Evolutionary conservation across 176 grass and related monocot species (phyloP), one percentile per base, ranked within the genome.

Genomic region (Musa troglodytarum): DNA sequence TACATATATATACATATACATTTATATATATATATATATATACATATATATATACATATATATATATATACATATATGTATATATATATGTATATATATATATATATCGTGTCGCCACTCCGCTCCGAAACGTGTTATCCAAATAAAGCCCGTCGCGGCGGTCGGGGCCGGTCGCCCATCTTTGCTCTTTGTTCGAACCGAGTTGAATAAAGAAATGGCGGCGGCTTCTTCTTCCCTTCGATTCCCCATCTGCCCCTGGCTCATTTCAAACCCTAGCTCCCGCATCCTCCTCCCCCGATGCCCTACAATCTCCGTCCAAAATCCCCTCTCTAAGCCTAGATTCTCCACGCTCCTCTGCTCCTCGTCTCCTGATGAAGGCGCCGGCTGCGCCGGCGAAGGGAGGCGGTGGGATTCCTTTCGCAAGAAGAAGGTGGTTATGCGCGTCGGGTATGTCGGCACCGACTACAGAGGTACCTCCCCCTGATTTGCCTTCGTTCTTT

Each of bases 341-440:
- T 81, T 74, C 73, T 74, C 53, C 20, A 81, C 80, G 19, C 51
- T 79, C 54, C 52, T 87, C 63, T 63, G 75, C 59, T 63, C 68
- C 58, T 53, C 66, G 50, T 75, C 52, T 29, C 13, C 49, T 49
- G 29, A 50, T 50, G 2, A 11, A 34, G 68, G 21, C 11, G 43
- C 16, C 12, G 52, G 53, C 13, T 69, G 57, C 53, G 80, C 54
- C 25, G 69, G 74, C 16, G 72, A 73, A 3, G 78, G 81, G 63
- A 85, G 75, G 82, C 83, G 78, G 53, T 98, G 95, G 95, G 86
- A 91, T 25, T 87, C 95, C 2, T 78, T 82, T 23, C 84, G 82
- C 68, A 98, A 98, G 90, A 98, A 98, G 84, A 91, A 89, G 69
- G 88, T 94, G 24, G 84, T 98, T 43, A 87, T 91, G 77, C 90